phyloP scores from a whole-genome alignment of 169 alveolate species.

The Plasmodium knowlesi region DNA sequence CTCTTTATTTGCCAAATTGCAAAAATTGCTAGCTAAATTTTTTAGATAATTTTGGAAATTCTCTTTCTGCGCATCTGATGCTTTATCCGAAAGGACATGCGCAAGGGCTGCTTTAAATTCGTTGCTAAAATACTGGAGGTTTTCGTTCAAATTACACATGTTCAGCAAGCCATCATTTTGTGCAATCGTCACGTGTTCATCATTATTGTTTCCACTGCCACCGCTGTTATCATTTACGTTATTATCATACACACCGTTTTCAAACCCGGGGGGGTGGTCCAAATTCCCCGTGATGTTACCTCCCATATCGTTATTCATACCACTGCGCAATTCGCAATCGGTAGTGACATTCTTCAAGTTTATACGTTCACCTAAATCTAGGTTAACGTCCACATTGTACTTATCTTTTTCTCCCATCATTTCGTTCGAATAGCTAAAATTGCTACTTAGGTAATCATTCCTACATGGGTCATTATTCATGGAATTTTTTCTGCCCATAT shows the following conservation, averaged over 20 bases:
- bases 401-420: constrained; percentile 9
- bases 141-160: constrained; percentile 17
- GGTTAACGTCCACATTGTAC: constrained; percentile 6
- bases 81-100: constrained; percentile 14
- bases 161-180: constrained; percentile 2
- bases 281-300: background rate
- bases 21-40: constrained; percentile 9
- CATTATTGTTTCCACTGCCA: background rate
- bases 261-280: background rate
- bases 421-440: background rate
- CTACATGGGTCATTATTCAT: background rate
- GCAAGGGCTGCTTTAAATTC: constrained; percentile 13
- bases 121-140: constrained; percentile 7
- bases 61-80: background rate
- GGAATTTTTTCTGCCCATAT: constrained; percentile 1
- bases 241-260: constrained; percentile 2
- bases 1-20: constrained; percentile 2
- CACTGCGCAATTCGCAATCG: background rate
- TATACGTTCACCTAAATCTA: background rate
- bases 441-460: background rate
- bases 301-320: background rate
- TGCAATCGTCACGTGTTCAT: background rate
- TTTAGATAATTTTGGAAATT: constrained; percentile 20
- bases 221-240: background rate
- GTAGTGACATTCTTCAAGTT: constrained; percentile 4